phyloP scores from a whole-genome alignment of 257 asterid genomes.

The Eucommia ulmoides region DNA sequence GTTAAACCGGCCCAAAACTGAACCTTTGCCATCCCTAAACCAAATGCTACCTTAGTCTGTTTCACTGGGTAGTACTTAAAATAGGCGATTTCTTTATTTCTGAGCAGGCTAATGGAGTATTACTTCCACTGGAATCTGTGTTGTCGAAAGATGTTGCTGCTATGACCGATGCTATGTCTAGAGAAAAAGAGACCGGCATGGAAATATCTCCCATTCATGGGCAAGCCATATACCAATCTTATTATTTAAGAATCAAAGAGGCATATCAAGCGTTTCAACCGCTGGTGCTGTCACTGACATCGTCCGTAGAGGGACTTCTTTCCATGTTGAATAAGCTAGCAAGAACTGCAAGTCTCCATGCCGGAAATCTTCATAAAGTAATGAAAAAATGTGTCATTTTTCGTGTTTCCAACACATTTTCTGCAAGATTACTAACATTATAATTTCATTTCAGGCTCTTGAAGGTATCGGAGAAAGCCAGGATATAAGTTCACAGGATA shows the following conservation, averaged over 20 bases:
- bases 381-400: no score
- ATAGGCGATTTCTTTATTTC: conserved; percentile 9
- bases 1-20: no score
- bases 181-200: conserved; percentile 49
- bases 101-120: conserved; percentile 69
- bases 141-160: conserved; percentile 83
- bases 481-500: conserved; percentile 57
- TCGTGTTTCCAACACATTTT: no score
- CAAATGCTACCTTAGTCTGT: no score
- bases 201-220: conserved; percentile 94
- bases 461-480: conserved; percentile 95
- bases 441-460: conserved; percentile 75
- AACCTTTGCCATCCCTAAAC: no score
- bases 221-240: conserved; percentile 88
- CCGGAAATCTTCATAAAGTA: conserved; percentile 98
- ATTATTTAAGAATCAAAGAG: conserved; percentile 55
- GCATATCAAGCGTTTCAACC: conserved; percentile 65
- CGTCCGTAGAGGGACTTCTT: conserved; percentile 69
- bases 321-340: conserved; percentile 75
- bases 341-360: conserved; percentile 88
- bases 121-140: conserved; percentile 83
- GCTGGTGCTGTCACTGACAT: conserved; percentile 63
- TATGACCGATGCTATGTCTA: conserved; percentile 72
- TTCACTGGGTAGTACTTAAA: no score
- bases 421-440: no score